Base-by-base conservation (phyloP, 352 stramenopile genomes). In the Globisporangium okanoganense region DNA sequence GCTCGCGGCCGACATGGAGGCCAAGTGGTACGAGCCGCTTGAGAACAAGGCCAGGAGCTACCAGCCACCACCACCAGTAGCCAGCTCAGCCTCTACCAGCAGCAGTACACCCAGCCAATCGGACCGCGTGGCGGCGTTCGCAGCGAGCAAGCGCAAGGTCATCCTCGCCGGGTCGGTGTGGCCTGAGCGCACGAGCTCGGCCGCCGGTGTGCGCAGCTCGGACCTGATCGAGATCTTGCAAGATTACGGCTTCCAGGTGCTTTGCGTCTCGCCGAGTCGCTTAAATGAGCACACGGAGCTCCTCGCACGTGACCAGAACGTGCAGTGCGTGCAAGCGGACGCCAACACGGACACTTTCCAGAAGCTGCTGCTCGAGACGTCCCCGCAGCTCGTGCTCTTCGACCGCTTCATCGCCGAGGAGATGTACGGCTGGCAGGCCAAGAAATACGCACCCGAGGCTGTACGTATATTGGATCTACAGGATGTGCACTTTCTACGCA, bases 401-500 rank as follows among this genome's bases (percentile, higher is more conserved):
- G 85, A 95, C 49, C 77, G 85, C 2, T 95, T 92, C 58, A 90
- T 92, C 40, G 78, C 85, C 0, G 85, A 95, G 47, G 85, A 95
- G 45, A 95, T 95, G 85, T 93, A 92, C 56, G 78, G 83, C 16
- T 95, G 83, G 85, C 82, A 95, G 64, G 76, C 72, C 0, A 74
- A 76, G 16, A 80, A 88, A 62, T 91, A 88, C 57, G 79, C 79
- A n/a, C 88, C 90, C 2, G 60, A 87, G n/a, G 81, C 87, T 1
- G 58, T 94, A 18, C 76, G 88, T 22, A 78, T 98, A 14, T 60
- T 98, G 5, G 94, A 98, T 55, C 79, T 97, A 54, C 94, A 98
- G 68, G 94, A 98, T 63, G 71, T 98, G 25, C 93, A 98, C 63
- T 96, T 95, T 43, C 60, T 98, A 29, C 78, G 94, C 8, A 72